Base-by-base conservation (phyloP, 768 basidiomycete species). In the Omphalotus guepiniiformis region DNA sequence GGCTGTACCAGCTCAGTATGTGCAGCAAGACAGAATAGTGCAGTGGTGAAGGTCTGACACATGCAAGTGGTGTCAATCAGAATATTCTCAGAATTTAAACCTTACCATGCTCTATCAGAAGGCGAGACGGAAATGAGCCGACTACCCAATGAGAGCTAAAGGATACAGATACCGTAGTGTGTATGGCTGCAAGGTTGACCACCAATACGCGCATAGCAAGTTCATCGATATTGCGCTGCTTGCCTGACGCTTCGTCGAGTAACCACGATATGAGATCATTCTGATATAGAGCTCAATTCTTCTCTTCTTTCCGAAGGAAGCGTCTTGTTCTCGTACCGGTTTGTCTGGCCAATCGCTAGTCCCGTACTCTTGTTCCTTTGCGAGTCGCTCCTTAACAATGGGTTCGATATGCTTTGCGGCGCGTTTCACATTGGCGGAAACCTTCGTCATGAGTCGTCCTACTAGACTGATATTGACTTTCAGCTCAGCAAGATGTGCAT, bases 241-340 rank as follows among this genome's bases (percentile, higher is more conserved):
- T 39, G 21, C 58, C 65, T 23, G 58, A 39, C 0, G 71, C 70
- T 13, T 59, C 58, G 28, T 71, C 71, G 32, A 77, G 56, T 6
- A 76, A 53, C 76, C 76, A 79, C 32, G 64, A 65, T 4, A 77
- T 63, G 29, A 73, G 54, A 52, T 79, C 74, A 43, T 71, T 70
- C 76, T 75, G 35, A 23, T 18, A 40, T 6, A 36, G 22, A 22
- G 12, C 9, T 5, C n/a, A 34, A 9, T 27, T 38, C 16, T n/a
- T 12, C 12, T n/a, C 23, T 21, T 6, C 16, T 30, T 27, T 5
- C n/a, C 25, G 18, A 29, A n/a, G 9, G 13, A 41, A 8, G 22
- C n/a, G n/a, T 28, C 22, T 11, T 6, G 25, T 15, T 9, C 4
- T 12, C 40, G n/a, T 23, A 49, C 48, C 9, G 48, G 48, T 42